Conservation (phyloP, 2,329 filamentous ascomycete species). For the Parafenestella ontariensis region DNA sequence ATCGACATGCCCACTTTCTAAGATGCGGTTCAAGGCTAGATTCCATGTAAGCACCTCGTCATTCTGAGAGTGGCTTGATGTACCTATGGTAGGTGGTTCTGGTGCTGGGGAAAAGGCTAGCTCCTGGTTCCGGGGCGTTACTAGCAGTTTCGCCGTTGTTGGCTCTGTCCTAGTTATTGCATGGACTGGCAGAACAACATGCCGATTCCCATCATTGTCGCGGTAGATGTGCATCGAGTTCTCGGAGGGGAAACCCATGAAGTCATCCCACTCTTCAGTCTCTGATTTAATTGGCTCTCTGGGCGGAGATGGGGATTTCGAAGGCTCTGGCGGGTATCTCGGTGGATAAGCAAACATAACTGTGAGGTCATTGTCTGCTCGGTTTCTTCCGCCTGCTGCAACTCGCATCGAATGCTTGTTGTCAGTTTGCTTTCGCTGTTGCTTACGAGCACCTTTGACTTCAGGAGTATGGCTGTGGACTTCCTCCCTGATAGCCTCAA, state of each 20-base stretch:
- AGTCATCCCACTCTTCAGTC: conserved; percentile 8
- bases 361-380: not conserved
- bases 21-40: conserved; percentile 11
- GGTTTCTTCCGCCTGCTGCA: not conserved
- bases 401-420: not conserved
- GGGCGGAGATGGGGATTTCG: not conserved
- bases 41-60: conserved; percentile 17
- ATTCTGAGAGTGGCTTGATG: not conserved
- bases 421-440: not conserved
- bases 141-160: not conserved
- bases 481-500: not conserved
- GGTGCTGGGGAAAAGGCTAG: not conserved
- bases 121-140: not conserved
- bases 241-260: conserved; percentile 11
- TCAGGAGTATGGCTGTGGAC: not conserved
- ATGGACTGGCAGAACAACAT: not conserved
- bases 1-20: conserved; percentile 9
- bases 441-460: not conserved
- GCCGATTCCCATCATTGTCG: not conserved
- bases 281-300: conserved; percentile 7
- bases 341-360: not conserved
- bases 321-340: not conserved
- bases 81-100: not conserved
- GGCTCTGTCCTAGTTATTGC: not conserved
- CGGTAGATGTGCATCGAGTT: not conserved